A percentile compares a stretch with the other conserved stretches of the same genome.
Conservation (phyloP, 148 eudicot species). For the Persicaria maculosa region DNA sequence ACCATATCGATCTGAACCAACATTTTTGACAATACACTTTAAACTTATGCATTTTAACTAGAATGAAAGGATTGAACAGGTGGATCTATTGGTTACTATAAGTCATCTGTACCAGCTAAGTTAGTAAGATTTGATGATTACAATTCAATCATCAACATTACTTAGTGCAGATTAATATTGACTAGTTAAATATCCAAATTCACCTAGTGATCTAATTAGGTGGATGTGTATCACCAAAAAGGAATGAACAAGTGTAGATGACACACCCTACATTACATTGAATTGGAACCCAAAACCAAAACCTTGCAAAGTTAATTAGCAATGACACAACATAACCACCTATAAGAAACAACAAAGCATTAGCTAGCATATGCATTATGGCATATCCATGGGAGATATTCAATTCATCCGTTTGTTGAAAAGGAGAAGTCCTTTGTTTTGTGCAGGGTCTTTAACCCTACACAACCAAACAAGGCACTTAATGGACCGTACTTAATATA, state of each 20-base stretch:
- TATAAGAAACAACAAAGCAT: neutral
- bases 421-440: constrained; percentile 2
- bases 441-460: constrained; percentile 8
- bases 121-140: too few species aligned
- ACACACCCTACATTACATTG: neutral
- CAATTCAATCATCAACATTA: too few species aligned
- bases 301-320: neutral
- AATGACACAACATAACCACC: neutral
- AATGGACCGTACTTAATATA: neutral
- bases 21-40: too few species aligned
- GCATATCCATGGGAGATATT: neutral
- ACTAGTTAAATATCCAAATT: too few species aligned
- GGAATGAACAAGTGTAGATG: neutral
- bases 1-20: too few species aligned
- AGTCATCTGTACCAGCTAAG: too few species aligned
- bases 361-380: neutral
- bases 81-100: too few species aligned
- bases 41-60: too few species aligned
- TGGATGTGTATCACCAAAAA: neutral
- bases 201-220: neutral
- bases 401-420: constrained; percentile 2
- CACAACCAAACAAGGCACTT: constrained; percentile 8
- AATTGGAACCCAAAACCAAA: neutral
- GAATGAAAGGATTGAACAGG: too few species aligned
- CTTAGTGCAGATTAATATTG: too few species aligned